These are phyloP conservation scores for Chernovozyma sophiae-reginae DNA, from an alignment of 1,139 yeast species.

Conservation along the genomic window DNA sequence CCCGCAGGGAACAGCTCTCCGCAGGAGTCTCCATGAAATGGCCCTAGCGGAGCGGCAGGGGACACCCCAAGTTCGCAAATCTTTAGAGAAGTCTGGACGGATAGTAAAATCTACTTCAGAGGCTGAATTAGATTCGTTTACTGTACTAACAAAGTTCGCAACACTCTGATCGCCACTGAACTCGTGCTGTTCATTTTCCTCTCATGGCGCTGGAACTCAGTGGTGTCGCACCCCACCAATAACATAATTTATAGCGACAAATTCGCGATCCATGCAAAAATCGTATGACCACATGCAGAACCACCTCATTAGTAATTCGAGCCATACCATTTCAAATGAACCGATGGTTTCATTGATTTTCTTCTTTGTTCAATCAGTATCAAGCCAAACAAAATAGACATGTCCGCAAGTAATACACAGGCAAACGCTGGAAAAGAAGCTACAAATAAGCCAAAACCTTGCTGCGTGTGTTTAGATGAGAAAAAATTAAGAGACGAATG, in stretches of 20 bases:
- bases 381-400: background rate
- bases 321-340: background rate
- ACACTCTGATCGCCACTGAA: too few species aligned
- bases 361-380: background rate
- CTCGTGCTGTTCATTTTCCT: too few species aligned
- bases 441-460: constrained; percentile 73
- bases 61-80: too few species aligned
- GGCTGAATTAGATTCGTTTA: too few species aligned
- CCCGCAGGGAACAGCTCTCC: too few species aligned
- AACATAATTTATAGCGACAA: background rate
- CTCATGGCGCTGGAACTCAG: too few species aligned
- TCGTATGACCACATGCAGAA: background rate
- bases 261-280: background rate
- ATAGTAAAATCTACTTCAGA: too few species aligned
- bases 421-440: background rate
- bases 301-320: background rate
- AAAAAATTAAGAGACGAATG: constrained; percentile 86
- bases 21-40: too few species aligned
- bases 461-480: constrained; percentile 91
- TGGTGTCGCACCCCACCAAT: too few species aligned
- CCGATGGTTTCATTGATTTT: background rate
- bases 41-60: too few species aligned
- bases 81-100: too few species aligned
- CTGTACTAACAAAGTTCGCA: too few species aligned
- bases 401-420: constrained; percentile 7